These are phyloP conservation scores for Moesziomyces parantarcticus DNA, from an alignment of 1,284 basidiomycete genomes.

Conservation along the genomic window DNA sequence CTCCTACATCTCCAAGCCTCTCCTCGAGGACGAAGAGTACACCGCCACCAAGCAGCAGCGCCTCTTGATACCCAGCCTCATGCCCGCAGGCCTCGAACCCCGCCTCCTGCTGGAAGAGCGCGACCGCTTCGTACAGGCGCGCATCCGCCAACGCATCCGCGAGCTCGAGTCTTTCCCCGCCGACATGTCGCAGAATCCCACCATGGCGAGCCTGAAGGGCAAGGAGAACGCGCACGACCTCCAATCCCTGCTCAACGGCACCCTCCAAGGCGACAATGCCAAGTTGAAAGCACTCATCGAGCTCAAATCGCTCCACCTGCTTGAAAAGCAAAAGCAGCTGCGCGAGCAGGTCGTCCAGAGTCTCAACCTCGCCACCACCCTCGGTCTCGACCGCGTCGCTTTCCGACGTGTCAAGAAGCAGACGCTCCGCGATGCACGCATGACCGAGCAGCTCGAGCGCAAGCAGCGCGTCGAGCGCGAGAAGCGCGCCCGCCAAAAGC, in stretches of 20 bases:
- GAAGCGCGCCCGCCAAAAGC: slow-evolving; percentile 92
- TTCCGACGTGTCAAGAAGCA: slow-evolving; percentile 90
- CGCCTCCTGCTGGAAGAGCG: slow-evolving; percentile 90
- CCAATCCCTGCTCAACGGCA: slow-evolving; percentile 23
- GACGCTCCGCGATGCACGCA: slow-evolving; percentile 86
- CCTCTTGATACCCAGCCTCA: slow-evolving; percentile 85
- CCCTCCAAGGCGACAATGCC: slow-evolving; percentile 70
- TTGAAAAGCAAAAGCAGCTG: slow-evolving; percentile 88
- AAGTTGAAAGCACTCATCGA: slow-evolving; percentile 93
- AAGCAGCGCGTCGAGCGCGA: slow-evolving; percentile 93
- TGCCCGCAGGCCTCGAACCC: slow-evolving; percentile 93
- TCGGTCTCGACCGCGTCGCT: slow-evolving; percentile 86
- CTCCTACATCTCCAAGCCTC: slow-evolving; percentile 70
- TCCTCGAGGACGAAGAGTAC: slow-evolving; percentile 53
- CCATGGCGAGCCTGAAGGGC: slow-evolving; percentile 44
- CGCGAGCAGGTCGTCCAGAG: slow-evolving; percentile 87
- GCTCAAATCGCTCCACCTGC: slow-evolving; percentile 88
- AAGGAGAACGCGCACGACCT: slow-evolving; percentile 45
- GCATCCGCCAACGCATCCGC: slow-evolving; percentile 86
- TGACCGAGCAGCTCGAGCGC: slow-evolving; percentile 89
- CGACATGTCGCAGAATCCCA: slow-evolving; percentile 72
- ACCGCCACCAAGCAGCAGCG: slow-evolving; percentile 79
- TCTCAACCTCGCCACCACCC: slow-evolving; percentile 86
- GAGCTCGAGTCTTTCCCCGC: slow-evolving; percentile 87
- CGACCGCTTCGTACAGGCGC: slow-evolving; percentile 87